Evolutionary conservation across 2,329 filamentous ascomycete genomes (phyloP).

Genomic region (Ploettnerulaceae sp.): DNA sequence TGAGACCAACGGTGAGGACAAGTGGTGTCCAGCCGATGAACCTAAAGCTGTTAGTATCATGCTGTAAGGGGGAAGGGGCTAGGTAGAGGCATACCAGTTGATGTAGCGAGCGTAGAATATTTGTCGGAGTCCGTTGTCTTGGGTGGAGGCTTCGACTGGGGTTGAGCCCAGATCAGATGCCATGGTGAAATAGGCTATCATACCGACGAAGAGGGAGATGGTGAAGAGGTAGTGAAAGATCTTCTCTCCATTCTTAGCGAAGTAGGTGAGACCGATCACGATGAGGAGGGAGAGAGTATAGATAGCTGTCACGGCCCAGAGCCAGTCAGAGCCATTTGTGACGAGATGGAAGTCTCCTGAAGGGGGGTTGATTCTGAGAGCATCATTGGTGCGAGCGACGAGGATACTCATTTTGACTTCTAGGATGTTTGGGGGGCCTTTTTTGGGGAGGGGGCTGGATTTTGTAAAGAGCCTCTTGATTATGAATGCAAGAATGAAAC

Average conservation of each 20-base stretch:
- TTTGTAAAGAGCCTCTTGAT: not conserved
- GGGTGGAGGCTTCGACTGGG: constrained; percentile 53
- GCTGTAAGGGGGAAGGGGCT: not conserved
- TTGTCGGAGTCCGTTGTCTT: constrained; percentile 45
- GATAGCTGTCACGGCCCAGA: constrained; percentile 55
- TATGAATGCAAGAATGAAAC: not conserved
- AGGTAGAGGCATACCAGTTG: constrained; percentile 44
- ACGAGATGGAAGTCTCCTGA: constrained; percentile 38
- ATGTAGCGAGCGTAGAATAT: constrained; percentile 64
- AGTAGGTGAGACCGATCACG: constrained; percentile 48
- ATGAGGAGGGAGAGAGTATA: constrained; percentile 50
- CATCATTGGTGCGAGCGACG: constrained; percentile 22
- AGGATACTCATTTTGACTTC: constrained; percentile 6
- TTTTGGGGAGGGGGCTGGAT: too few relatives aligned
- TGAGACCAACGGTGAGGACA: constrained; percentile 55
- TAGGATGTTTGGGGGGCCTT: not conserved
- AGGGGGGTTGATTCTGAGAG: constrained; percentile 26
- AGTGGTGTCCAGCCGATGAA: constrained; percentile 47
- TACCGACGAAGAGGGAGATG: constrained; percentile 51
- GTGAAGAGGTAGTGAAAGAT: constrained; percentile 62
- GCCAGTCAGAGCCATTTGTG: constrained; percentile 54
- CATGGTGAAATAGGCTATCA: constrained; percentile 63
- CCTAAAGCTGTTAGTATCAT: constrained; percentile 10
- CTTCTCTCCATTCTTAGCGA: constrained; percentile 43
- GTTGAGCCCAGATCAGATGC: constrained; percentile 59